Evolutionary conservation across 2,329 filamentous ascomycete species (phyloP).

Genomic region (Aspergillus terreus): DNA sequence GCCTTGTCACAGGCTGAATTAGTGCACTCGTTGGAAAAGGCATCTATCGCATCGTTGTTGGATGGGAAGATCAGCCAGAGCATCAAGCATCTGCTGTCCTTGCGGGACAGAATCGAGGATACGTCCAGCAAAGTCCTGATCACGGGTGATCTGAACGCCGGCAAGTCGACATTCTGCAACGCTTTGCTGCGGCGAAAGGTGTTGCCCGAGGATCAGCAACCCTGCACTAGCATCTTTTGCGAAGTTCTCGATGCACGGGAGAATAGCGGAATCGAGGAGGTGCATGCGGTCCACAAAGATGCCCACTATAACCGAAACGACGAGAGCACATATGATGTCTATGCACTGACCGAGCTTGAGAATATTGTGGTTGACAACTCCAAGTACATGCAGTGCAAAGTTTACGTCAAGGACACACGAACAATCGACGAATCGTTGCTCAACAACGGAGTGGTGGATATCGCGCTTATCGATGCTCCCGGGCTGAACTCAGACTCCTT

Average conservation of each 20-base stretch:
- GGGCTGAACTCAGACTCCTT: constrained; percentile 94
- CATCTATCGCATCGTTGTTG: constrained; percentile 80
- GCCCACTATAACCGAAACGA: constrained; percentile 79
- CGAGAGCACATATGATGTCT: constrained; percentile 91
- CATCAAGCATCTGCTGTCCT: constrained; percentile 79
- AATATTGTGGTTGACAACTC: constrained; percentile 85
- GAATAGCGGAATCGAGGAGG: constrained; percentile 87
- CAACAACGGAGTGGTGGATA: constrained; percentile 97
- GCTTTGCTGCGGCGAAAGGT: constrained; percentile 90
- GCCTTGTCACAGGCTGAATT: constrained; percentile 81
- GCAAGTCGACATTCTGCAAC: constrained; percentile 98
- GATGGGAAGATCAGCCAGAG: constrained; percentile 94
- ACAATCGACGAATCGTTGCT: constrained; percentile 88
- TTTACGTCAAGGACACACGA: constrained; percentile 88
- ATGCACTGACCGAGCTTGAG: constrained; percentile 71
- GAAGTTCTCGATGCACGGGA: constrained; percentile 91
- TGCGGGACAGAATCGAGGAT: constrained; percentile 93
- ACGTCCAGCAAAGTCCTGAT: constrained; percentile 95
- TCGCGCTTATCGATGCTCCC: constrained; percentile 93
- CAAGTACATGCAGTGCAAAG: constrained; percentile 89
- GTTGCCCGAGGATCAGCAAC: constrained; percentile 93
- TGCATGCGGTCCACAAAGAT: constrained; percentile 88
- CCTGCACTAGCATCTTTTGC: constrained; percentile 97
- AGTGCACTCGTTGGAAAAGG: constrained; percentile 91
- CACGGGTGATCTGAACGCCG: constrained; percentile 93